phyloP scores from a whole-genome alignment of 1,284 basidiomycete species.

The Singerocomus rubriflavus region DNA sequence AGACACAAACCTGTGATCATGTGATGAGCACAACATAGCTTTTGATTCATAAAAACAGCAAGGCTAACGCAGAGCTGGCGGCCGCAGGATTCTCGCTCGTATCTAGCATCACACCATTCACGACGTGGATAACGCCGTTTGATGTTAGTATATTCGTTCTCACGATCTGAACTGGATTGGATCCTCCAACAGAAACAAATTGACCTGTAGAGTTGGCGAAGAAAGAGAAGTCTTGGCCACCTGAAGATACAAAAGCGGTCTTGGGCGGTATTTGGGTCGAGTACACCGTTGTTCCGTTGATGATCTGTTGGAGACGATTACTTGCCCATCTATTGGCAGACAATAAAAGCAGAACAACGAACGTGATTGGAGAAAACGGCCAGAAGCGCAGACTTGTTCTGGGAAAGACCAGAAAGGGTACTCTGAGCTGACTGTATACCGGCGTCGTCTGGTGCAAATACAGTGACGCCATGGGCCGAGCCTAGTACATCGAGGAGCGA shows the following conservation, averaged over 20 bases:
- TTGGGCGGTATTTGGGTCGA: slow-evolving; percentile 44
- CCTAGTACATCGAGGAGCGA: slow-evolving; percentile 42
- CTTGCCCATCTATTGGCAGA: neutral
- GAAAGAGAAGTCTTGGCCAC: slow-evolving; percentile 57
- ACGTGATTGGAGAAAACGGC: slow-evolving; percentile 65
- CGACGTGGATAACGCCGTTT: slow-evolving; percentile 75
- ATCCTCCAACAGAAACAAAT: slow-evolving; percentile 54
- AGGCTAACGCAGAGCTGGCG: slow-evolving; percentile 56
- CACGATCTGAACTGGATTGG: slow-evolving; percentile 54
- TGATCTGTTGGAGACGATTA: slow-evolving; percentile 39
- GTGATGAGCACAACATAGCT: neutral
- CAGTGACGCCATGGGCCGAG: slow-evolving; percentile 54
- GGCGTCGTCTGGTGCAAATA: slow-evolving; percentile 64
- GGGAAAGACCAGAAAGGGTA: slow-evolving; percentile 36
- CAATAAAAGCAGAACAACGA: slow-evolving; percentile 17
- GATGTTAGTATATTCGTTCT: slow-evolving; percentile 60
- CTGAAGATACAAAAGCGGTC: slow-evolving; percentile 51
- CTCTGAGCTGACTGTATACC: slow-evolving; percentile 43
- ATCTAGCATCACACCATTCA: slow-evolving; percentile 63
- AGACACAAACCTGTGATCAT: slow-evolving; percentile 21
- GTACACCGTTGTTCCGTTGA: slow-evolving; percentile 71
- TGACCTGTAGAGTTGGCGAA: slow-evolving; percentile 57
- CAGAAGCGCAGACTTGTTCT: slow-evolving; percentile 46
- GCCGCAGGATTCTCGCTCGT: slow-evolving; percentile 45
- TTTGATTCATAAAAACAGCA: neutral